Conservation (phyloP, 345 rosid genomes). For the Eucalyptus polybractea region DNA sequence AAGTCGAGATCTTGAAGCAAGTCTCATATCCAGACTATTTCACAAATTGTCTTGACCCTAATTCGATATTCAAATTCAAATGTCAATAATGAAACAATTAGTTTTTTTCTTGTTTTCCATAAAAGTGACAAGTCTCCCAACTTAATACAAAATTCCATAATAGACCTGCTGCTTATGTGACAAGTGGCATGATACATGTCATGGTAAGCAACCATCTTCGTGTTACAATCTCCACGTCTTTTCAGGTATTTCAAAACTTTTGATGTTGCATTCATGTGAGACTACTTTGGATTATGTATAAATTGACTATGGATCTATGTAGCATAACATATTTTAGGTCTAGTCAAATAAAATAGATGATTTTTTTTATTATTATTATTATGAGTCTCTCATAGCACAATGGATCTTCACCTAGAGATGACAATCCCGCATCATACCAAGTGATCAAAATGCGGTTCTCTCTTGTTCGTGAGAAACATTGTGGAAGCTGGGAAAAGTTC, state of each 20-base stretch:
- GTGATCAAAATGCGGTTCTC: conserved; percentile 59
- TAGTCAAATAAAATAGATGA: too few species aligned
- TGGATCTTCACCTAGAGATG: conserved; percentile 14
- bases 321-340: too few species aligned
- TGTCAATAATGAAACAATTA: rapidly evolving
- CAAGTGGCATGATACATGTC: not conserved
- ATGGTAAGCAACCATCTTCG: not conserved
- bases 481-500: conserved; percentile 64
- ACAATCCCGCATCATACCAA: not conserved
- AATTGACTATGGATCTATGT: too few species aligned
- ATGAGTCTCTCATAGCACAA: not conserved
- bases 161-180: rapidly evolving
- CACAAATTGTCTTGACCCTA: rapidly evolving
- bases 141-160: too few species aligned
- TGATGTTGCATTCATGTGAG: too few species aligned
- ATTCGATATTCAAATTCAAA: rapidly evolving
- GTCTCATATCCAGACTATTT: not conserved
- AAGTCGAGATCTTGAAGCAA: not conserved
- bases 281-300: too few species aligned
- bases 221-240: rapidly evolving
- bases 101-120: too few species aligned
- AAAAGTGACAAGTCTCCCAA: rapidly evolving
- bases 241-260: not conserved
- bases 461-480: conserved; percentile 65
- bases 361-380: too few species aligned